A percentile compares a stretch with the other conserved stretches of the same genome.
Conservation (phyloP, 2,329 filamentous ascomycete genomes). For the Botrytis medusae region DNA sequence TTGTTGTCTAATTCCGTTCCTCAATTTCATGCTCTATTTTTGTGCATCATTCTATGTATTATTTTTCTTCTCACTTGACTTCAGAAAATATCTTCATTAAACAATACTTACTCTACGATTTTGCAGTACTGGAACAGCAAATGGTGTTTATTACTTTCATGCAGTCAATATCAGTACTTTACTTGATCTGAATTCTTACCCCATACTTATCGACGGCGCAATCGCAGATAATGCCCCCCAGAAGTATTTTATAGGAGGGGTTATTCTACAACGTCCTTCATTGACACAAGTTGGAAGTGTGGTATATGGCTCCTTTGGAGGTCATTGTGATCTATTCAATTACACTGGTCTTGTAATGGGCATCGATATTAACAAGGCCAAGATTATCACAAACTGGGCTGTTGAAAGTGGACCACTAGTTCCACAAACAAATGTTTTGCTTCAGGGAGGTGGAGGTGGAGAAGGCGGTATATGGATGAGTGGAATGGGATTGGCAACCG, state of each 20-base stretch:
- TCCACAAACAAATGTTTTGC: conserved; percentile 36
- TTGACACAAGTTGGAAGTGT: conserved; percentile 20
- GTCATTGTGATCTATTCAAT: conserved; percentile 29
- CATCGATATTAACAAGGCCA: conserved; percentile 43
- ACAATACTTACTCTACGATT: background rate
- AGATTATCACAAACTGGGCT: conserved; percentile 37
- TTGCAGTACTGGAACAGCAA: conserved; percentile 17
- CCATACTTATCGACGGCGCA: conserved; percentile 26
- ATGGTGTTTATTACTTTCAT: conserved; percentile 29
- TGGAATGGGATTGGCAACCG: conserved; percentile 40
- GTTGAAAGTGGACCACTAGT: conserved; percentile 43
- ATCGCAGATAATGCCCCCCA: conserved; percentile 24
- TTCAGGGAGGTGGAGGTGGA: conserved; percentile 40
- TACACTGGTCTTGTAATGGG: conserved; percentile 46
- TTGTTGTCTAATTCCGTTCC: background rate
- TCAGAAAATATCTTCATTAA: background rate
- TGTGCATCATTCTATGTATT: background rate
- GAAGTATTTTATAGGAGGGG: conserved; percentile 27
- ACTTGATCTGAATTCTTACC: conserved; percentile 22
- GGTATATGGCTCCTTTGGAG: conserved; percentile 26
- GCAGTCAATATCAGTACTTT: conserved; percentile 26
- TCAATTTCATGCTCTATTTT: background rate
- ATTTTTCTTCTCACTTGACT: background rate
- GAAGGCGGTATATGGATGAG: conserved; percentile 42
- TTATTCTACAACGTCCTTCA: conserved; percentile 26